Base-by-base conservation (phyloP, 306 rosid genomes). In the Bauhinia variegata region DNA sequence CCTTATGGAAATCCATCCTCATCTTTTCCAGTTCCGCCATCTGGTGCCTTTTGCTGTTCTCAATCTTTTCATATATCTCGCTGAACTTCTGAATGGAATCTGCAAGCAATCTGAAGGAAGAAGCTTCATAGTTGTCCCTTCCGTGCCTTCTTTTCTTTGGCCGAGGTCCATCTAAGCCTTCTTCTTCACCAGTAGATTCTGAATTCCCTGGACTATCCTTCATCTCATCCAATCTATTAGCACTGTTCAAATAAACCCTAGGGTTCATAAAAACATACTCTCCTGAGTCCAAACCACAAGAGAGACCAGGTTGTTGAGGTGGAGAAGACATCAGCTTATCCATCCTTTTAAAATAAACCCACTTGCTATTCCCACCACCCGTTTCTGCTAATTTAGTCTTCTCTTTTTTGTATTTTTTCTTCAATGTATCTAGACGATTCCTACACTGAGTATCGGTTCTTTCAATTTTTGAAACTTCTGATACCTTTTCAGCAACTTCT, bases 341-440 rank as follows among this genome's bases (percentile, higher is more conserved):
- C 87, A 92, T 82, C 78, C 82, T 92, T 50, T 75, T 78, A 61
- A 89, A 92, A 71, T 89, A 92, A 55, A 80, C 84, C 96, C 98
- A 92, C 61, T 82, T 87, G 79, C 81, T 74, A 23, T 63, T 56
- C 28, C 78, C 78, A 51, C 70, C 75, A 33, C 65, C 76, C 11
- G 65, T 47, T 65, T 82, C 87, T 11, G 60, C 37, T n/a, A 80
- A 79, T 58, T 74, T 89, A 11, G 30, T 37, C 85, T 84, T 92
- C 85, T 92, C 96, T 75, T 92, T 92, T 44, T 92, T 89, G 82
- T 89, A 92, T 61, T 89, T 92, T 73, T 89, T 89, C 85, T 92
- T 92, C 80, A 92, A 71, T 30, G 96, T 89, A 70, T 92, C 98
- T 12, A 92, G 72, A 14, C 91, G 90, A 70, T 89, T 92, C 36